phyloP scores from a whole-genome alignment of 805 yeast species.

The Priceomyces haplophilus region DNA sequence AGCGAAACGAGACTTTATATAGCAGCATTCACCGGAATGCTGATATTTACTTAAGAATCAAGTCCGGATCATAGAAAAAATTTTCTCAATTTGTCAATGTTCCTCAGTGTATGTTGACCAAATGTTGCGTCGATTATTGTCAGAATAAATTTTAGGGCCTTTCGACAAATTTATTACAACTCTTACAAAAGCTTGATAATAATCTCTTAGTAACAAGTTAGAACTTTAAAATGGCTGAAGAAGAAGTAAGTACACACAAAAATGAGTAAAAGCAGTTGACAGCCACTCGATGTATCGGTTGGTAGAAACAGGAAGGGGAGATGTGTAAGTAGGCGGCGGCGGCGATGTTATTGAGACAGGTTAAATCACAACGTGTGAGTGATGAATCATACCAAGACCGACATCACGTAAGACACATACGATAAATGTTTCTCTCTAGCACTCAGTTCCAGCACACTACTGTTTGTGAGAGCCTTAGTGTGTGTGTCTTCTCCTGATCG shows the following conservation, averaged over 20 bases:
- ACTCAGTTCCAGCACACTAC: too few relatives aligned
- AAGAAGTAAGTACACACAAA: slow-evolving; percentile 10
- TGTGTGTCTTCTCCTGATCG: too few relatives aligned
- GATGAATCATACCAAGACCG: too few relatives aligned
- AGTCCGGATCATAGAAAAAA: background rate
- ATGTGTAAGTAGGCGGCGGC: background rate
- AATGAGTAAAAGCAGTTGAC: background rate
- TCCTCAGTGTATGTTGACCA: slow-evolving; percentile 3
- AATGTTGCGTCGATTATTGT: slow-evolving; percentile 4
- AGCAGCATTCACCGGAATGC: background rate
- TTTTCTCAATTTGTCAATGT: background rate
- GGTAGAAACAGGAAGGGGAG: background rate
- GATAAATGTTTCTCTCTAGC: too few relatives aligned
- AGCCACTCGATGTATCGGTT: background rate
- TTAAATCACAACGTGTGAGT: background rate
- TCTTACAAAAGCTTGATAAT: background rate
- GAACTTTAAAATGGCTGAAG: slow-evolving; percentile 11
- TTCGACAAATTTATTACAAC: background rate
- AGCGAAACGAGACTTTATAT: slow-evolving; percentile 1
- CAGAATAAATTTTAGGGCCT: slow-evolving; percentile 1
- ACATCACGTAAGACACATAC: too few relatives aligned
- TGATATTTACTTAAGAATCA: background rate
- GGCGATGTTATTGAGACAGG: background rate
- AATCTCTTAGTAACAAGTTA: slow-evolving; percentile 1
- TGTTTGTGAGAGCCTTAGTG: too few relatives aligned